Evolutionary conservation across 73 alveolate species (phyloP), one percentile per base, ranked within the genome.

Genomic region (Tetrahymena thermophila): DNA sequence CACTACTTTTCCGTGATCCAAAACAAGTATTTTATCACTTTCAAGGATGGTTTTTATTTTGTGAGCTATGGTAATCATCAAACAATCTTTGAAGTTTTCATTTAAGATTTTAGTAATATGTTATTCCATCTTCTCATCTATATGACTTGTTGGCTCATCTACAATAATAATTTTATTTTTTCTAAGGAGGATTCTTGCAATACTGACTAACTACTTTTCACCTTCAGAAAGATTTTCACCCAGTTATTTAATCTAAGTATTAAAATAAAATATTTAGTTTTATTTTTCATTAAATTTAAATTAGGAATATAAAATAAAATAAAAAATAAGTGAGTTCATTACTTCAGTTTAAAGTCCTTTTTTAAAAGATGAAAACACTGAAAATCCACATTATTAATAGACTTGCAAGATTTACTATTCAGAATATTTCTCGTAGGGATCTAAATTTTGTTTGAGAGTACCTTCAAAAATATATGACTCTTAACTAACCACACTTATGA

Each of bases 101-200:
- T 96, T 94, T 71, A 96, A 71, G 35, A 71, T 71, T 71, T 10
- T 71, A n/a, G 89, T 71, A 4, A 71, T 71, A 31, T 71, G 89
- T 25, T 97, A 95, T 85, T 97, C 99, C 71, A 98, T 97, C 94
- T 89, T 85, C 84, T 94, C 93, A 96, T 97, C 99, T 34, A 97
- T 96, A 85, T 96, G 97, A 11, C 98, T 97, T 21, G 99, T 97
- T 23, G 98, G 98, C 85, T 97, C 99, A 94, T 97, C 99, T 93
- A 97, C 96, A 28, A 97, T 50, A 38, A 97, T 93, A 84, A 97
- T 97, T 93, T 95, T 96, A 85, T 95, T 94, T 58, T 96, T 96
- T 94, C 97, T 96, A 56, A 97, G 96, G 17, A 98, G 35, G 56
- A 97, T 97, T 93, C 99, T 97, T n/a, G 98, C 95, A 43, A 97